These are phyloP conservation scores for Russula earlei DNA, from an alignment of 768 basidiomycete genomes.

Conservation along the genomic window DNA sequence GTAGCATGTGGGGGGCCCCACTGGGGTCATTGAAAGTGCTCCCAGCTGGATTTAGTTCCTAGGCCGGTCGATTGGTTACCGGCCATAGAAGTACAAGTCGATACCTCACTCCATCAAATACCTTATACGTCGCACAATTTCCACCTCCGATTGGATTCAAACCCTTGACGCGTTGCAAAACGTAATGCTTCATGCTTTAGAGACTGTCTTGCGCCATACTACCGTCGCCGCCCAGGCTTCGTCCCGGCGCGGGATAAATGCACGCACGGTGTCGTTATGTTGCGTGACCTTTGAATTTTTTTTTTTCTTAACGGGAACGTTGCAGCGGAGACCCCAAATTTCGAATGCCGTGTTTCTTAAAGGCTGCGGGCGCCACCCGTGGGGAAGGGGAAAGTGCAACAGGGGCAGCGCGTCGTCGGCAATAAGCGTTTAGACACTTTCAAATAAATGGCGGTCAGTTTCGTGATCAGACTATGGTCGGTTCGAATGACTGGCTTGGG, in stretches of 20 bases:
- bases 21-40: background rate
- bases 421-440: constrained; percentile 19
- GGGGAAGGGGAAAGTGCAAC: constrained; percentile 3
- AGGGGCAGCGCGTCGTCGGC: constrained; percentile 7
- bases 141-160: constrained; percentile 17
- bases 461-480: constrained; percentile 13
- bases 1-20: constrained; percentile 3
- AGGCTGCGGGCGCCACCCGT: background rate
- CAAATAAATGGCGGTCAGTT: constrained; percentile 13
- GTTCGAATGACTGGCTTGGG: constrained; percentile 8
- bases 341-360: constrained; percentile 1
- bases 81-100: constrained; percentile 11
- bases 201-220: constrained; percentile 12
- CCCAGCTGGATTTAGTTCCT: background rate
- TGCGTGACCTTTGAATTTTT: constrained; percentile 3
- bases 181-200: constrained; percentile 18
- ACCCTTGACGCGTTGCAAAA: constrained; percentile 15
- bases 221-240: constrained; percentile 9
- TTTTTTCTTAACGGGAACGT: background rate
- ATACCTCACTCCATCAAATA: constrained; percentile 12
- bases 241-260: background rate
- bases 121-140: constrained; percentile 14
- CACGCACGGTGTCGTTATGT: constrained; percentile 8
- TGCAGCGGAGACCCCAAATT: constrained; percentile 4
- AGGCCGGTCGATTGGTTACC: background rate